Percentiles rank a stretch among this genome's conserved stretches.
These are phyloP conservation scores for Myxozyma melibiosi DNA, from an alignment of 805 yeast genomes.

Conservation along the genomic window DNA sequence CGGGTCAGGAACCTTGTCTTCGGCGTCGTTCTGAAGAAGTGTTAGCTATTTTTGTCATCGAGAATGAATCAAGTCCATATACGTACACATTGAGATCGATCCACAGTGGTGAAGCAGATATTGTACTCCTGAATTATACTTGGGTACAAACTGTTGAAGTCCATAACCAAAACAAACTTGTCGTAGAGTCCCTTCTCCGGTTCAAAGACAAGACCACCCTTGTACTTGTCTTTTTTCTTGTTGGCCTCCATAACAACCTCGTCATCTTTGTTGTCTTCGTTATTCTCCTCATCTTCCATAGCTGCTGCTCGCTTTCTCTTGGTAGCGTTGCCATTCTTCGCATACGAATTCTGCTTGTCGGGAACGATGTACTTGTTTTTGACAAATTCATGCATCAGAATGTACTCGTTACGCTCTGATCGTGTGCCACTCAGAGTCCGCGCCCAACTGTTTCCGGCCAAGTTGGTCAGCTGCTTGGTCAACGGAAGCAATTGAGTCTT, in stretches of 20 bases:
- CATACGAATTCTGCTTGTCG: slow-evolving; percentile 56
- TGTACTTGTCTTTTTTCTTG: slow-evolving; percentile 72
- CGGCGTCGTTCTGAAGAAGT: slow-evolving; percentile 41
- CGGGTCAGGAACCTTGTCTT: slow-evolving; percentile 66
- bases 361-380: slow-evolving; percentile 82
- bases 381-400: slow-evolving; percentile 87
- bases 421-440: slow-evolving; percentile 93
- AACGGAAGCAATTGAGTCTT: slow-evolving; percentile 82
- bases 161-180: slow-evolving; percentile 90
- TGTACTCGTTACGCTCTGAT: slow-evolving; percentile 92
- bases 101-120: slow-evolving; percentile 95
- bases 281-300: slow-evolving; percentile 36
- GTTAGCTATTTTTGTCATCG: background rate
- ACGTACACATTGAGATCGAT: slow-evolving; percentile 51
- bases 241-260: slow-evolving; percentile 42
- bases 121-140: slow-evolving; percentile 96
- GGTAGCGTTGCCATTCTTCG: slow-evolving; percentile 6
- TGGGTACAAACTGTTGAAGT: slow-evolving; percentile 95
- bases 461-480: slow-evolving; percentile 84
- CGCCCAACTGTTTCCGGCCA: slow-evolving; percentile 98
- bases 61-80: background rate
- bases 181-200: slow-evolving; percentile 95
- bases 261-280: slow-evolving; percentile 43
- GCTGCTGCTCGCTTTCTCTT: slow-evolving; percentile 18
- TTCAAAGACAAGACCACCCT: slow-evolving; percentile 95